Conservation (phyloP, 176 grass and related monocot genomes). For the Poa annua region DNA sequence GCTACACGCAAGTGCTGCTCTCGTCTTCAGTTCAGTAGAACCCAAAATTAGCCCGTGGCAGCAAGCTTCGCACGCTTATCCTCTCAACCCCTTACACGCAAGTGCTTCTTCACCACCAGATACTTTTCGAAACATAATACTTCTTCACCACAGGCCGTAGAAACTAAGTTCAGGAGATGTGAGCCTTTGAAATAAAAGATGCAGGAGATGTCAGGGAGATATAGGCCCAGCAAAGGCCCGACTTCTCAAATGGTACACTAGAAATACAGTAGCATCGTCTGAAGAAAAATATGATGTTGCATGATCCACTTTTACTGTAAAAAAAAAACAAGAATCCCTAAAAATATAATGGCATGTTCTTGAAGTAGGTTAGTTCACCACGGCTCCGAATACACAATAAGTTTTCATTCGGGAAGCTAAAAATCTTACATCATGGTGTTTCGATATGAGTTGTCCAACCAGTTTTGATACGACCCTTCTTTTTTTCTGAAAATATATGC, state of each 20-base stretch:
- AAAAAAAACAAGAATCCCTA: background rate
- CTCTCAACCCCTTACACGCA: background rate
- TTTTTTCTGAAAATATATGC: too few species aligned
- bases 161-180: background rate
- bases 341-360: background rate
- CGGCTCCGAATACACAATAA: background rate
- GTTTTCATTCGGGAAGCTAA: background rate
- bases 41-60: background rate
- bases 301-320: background rate
- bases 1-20: background rate
- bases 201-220: background rate
- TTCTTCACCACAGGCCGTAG: background rate
- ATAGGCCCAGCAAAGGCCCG: background rate
- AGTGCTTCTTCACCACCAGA: background rate
- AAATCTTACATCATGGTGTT: background rate
- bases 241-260: background rate
- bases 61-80: background rate
- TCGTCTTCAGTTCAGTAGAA: background rate
- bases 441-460: too few species aligned
- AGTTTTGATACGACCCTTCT: too few species aligned
- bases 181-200: background rate
- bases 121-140: background rate
- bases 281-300: background rate
- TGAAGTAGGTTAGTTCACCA: background rate
- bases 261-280: background rate